Evolutionary conservation across 352 stramenopile species (phyloP).

Genomic region (Phytophthora brassicae): DNA sequence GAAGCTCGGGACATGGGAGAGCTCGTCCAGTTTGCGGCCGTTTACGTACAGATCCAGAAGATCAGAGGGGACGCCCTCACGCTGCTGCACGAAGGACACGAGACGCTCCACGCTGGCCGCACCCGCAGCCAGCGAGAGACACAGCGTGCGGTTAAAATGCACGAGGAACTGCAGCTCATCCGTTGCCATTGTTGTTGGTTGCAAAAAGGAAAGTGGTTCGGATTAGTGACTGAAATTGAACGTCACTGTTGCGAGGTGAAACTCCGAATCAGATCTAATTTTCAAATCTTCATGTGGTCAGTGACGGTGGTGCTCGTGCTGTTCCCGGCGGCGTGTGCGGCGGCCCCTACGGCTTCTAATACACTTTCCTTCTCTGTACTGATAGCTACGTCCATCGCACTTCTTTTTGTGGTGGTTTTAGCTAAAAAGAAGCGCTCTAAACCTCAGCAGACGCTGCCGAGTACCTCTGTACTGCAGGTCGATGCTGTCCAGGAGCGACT

Average conservation of each 20-base stretch:
- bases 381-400: constrained; percentile 3
- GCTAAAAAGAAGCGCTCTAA: constrained; percentile 1
- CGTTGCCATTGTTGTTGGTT: constrained; percentile 25
- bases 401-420: constrained; percentile 12
- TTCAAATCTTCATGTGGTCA: not conserved
- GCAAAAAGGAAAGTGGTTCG: not conserved
- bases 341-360: not conserved
- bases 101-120: constrained; percentile 45
- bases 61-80: constrained; percentile 43
- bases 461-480: constrained; percentile 33
- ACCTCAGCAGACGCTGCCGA: not conserved
- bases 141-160: constrained; percentile 78
- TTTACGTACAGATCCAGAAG: constrained; percentile 69
- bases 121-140: constrained; percentile 54
- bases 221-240: not conserved
- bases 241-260: not conserved
- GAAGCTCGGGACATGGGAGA: constrained; percentile 41
- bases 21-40: constrained; percentile 39
- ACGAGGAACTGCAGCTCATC: constrained; percentile 73
- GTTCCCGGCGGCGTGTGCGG: constrained; percentile 9
- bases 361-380: not conserved
- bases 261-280: not conserved
- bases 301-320: not conserved
- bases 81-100: constrained; percentile 41
- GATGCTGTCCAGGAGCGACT: constrained; percentile 32